Evolutionary conservation across 1,284 basidiomycete genomes (phyloP).

Genomic region (Coniophora puteana): DNA sequence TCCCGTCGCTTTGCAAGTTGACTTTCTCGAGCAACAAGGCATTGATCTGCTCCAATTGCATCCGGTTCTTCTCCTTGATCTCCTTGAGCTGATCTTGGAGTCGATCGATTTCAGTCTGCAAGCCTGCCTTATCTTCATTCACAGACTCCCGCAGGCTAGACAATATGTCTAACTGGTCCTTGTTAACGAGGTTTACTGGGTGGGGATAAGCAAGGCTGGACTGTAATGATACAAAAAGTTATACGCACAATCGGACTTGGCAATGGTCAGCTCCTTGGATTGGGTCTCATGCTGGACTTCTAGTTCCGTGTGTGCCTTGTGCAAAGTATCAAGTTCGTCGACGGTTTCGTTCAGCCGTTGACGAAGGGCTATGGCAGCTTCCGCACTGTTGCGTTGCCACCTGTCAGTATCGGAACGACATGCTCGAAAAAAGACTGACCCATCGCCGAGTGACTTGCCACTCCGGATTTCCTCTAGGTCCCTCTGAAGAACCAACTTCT

Average conservation of each 20-base stretch:
- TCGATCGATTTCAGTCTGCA: conserved; percentile 66
- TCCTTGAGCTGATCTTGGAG: conserved; percentile 71
- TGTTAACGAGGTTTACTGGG: conserved; percentile 79
- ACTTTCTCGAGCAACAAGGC: conserved; percentile 88
- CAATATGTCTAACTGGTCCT: conserved; percentile 82
- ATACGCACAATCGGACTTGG: conserved; percentile 80
- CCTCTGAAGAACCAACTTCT: conserved; percentile 77
- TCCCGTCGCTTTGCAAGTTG: conserved; percentile 82
- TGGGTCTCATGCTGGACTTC: conserved; percentile 69
- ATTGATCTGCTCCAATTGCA: conserved; percentile 92
- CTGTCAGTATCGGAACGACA: neutral
- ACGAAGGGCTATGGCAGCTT: conserved; percentile 84
- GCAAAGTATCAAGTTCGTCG: conserved; percentile 74
- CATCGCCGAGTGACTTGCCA: conserved; percentile 80
- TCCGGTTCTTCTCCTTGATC: conserved; percentile 79
- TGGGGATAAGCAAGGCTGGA: conserved; percentile 2
- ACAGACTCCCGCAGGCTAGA: conserved; percentile 83
- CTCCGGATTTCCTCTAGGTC: conserved; percentile 87
- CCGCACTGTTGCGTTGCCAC: conserved; percentile 58
- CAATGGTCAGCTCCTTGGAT: conserved; percentile 73
- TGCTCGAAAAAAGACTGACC: conserved; percentile 50
- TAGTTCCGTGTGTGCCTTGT: conserved; percentile 67
- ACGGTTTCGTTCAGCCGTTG: conserved; percentile 86
- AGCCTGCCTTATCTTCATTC: conserved; percentile 77
- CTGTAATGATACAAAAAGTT: neutral